phyloP scores from a whole-genome alignment of 257 asterid genomes.

The Jacaranda mimosifolia region DNA sequence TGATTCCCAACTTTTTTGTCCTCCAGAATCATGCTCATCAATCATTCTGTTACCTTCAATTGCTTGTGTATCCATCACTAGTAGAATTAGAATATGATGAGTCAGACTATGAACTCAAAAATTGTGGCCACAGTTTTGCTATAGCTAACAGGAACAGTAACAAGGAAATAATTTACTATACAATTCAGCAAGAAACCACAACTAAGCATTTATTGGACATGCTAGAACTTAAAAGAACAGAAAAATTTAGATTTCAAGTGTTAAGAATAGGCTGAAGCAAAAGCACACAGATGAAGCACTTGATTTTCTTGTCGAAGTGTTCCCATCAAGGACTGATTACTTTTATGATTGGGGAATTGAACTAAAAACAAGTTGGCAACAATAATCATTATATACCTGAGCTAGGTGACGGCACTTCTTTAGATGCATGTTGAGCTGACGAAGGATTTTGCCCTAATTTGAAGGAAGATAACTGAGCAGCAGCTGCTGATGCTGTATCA shows the following conservation, averaged over 20 bases:
- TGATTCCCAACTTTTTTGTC: conserved; percentile 42
- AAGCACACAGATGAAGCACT: conserved; percentile 14
- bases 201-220: not conserved
- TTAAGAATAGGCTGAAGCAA: conserved; percentile 13
- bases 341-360: not conserved
- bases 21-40: conserved; percentile 39
- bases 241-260: conserved; percentile 7
- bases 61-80: conserved; percentile 59
- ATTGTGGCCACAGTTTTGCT: not conserved
- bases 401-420: conserved; percentile 67
- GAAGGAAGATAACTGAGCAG: conserved; percentile 53
- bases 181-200: conserved; percentile 17
- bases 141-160: not conserved
- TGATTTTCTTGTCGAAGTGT: conserved; percentile 2
- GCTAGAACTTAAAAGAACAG: not conserved
- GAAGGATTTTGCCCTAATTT: conserved; percentile 44
- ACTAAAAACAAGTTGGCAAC: not conserved
- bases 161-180: not conserved
- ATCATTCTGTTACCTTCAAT: conserved; percentile 49
- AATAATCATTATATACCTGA: conserved; percentile 54
- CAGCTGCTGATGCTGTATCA: conserved; percentile 56
- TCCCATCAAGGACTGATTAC: not conserved
- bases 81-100: conserved; percentile 26
- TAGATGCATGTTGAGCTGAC: conserved; percentile 43
- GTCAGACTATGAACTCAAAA: conserved; percentile 8